Conservation (phyloP, 768 basidiomycete genomes). For the Kwoniella botswanensis region DNA sequence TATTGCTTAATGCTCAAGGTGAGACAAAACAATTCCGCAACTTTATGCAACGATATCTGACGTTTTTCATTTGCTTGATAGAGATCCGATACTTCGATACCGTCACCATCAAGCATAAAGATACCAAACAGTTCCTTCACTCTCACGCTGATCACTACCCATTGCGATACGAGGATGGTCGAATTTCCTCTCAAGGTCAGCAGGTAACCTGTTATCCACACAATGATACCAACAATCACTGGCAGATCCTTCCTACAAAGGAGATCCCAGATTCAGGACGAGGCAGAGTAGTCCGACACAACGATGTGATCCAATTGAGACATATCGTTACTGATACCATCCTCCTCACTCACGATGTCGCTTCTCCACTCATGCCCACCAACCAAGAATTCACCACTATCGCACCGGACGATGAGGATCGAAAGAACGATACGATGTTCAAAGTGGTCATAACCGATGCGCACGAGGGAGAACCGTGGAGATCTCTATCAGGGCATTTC, state of each 20-base stretch:
- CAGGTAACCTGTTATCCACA: constrained; percentile 96
- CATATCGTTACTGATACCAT: constrained; percentile 82
- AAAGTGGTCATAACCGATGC: constrained; percentile 73
- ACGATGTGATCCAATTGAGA: constrained; percentile 84
- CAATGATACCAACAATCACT: constrained; percentile 91
- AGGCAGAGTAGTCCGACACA: constrained; percentile 86
- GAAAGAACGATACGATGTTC: constrained; percentile 90
- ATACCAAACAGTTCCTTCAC: constrained; percentile 90
- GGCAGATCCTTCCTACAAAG: constrained; percentile 94
- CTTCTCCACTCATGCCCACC: constrained; percentile 93
- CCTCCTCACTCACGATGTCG: constrained; percentile 95
- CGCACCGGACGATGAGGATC: constrained; percentile 74
- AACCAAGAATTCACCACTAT: constrained; percentile 98
- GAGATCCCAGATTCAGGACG: constrained; percentile 91
- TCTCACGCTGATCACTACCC: constrained; percentile 92
- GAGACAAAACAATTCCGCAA: constrained; percentile 29
- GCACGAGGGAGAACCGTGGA: constrained; percentile 80
- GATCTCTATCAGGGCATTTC: constrained; percentile 92
- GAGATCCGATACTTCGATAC: constrained; percentile 94
- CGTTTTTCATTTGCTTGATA: constrained; percentile 55
- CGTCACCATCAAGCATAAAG: constrained; percentile 84
- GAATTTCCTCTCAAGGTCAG: constrained; percentile 95
- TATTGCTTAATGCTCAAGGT: constrained; percentile 92
- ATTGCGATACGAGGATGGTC: constrained; percentile 90
- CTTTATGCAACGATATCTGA: background rate